Percentiles rank a stretch among this genome's conserved stretches.
These are phyloP conservation scores for Rhamnella rubrinervis DNA, from an alignment of 331 rosid species.

Conservation along the genomic window DNA sequence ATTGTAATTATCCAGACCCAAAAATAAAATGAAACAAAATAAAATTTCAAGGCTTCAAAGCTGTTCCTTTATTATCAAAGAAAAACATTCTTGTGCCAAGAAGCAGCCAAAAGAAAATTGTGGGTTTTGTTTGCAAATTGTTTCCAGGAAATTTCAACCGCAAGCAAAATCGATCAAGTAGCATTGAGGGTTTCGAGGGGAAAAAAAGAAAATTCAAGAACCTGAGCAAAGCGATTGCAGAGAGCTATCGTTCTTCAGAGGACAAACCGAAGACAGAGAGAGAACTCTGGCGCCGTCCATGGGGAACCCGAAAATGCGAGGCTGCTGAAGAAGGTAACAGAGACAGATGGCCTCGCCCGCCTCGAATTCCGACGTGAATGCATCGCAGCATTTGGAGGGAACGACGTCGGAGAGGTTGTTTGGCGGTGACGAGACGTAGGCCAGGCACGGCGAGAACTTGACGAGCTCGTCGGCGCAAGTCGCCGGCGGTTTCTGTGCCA, in stretches of 20 bases:
- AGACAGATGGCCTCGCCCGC: slow-evolving; percentile 48
- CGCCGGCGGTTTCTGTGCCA: slow-evolving; percentile 7
- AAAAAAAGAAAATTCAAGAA: slow-evolving; percentile 10
- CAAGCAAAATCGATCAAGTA: slow-evolving; percentile 9
- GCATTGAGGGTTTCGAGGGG: neutral
- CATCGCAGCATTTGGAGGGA: slow-evolving; percentile 53
- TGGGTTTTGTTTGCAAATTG: neutral
- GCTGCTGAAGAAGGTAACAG: slow-evolving; percentile 57
- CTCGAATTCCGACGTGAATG: slow-evolving; percentile 30
- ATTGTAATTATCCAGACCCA: too few relatives aligned
- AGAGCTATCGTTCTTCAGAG: slow-evolving; percentile 13
- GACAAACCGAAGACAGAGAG: slow-evolving; percentile 57
- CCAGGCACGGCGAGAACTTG: slow-evolving; percentile 60
- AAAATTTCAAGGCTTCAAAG: neutral
- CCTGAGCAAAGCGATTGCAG: slow-evolving; percentile 52
- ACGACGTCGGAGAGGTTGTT: slow-evolving; percentile 56
- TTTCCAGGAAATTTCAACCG: neutral
- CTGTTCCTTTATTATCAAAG: too few relatives aligned
- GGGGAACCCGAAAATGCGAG: slow-evolving; percentile 67
- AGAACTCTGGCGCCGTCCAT: slow-evolving; percentile 46
- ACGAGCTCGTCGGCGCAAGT: slow-evolving; percentile 49
- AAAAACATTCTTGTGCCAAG: too few relatives aligned
- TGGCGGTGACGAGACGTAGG: slow-evolving; percentile 59
- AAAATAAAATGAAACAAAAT: neutral
- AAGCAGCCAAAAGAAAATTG: neutral